Conservation (phyloP, 1,284 basidiomycete genomes). For the Trametes polyzona region DNA sequence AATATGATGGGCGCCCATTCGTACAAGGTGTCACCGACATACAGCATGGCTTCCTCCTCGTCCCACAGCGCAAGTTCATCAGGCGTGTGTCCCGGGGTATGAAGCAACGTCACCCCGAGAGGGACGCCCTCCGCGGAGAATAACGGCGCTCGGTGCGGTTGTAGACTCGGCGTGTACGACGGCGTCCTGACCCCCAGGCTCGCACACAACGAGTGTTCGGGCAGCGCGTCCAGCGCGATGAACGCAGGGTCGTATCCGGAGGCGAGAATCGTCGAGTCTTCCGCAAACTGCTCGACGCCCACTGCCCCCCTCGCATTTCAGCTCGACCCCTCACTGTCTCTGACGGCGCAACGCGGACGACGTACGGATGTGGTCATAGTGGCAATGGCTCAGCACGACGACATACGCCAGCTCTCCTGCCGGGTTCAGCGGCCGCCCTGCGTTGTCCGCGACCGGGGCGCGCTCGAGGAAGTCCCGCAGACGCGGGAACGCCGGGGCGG, state of each 20-base stretch:
- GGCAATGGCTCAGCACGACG: conserved; percentile 55
- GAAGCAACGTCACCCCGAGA: conserved; percentile 46
- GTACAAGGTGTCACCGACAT: conserved; percentile 60
- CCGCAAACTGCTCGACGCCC: conserved; percentile 52
- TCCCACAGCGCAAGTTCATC: conserved; percentile 60
- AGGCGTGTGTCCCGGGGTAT: conserved; percentile 60
- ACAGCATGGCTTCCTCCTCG: conserved; percentile 49
- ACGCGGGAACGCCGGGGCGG: conserved; percentile 44
- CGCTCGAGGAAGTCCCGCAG: conserved; percentile 55
- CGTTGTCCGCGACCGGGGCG: conserved; percentile 47
- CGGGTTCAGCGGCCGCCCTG: conserved; percentile 46
- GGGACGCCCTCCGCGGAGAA: conserved; percentile 11
- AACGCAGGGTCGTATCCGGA: conserved; percentile 51
- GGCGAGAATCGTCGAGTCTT: conserved; percentile 49
- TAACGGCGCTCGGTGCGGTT: conserved; percentile 38
- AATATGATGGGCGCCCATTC: conserved; percentile 58
- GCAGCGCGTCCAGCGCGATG: conserved; percentile 42
- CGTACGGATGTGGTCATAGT: conserved; percentile 62
- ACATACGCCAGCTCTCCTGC: conserved; percentile 46
- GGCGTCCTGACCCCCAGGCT: conserved; percentile 45
- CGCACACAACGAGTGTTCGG: conserved; percentile 50
- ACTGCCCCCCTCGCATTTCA: conserved; percentile 34
- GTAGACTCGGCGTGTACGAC: conserved; percentile 46
- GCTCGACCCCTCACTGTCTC: not conserved
- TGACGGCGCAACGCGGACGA: not conserved